Conservation (phyloP, 179 eudicot genomes). For the Vitellaria paradoxa region DNA sequence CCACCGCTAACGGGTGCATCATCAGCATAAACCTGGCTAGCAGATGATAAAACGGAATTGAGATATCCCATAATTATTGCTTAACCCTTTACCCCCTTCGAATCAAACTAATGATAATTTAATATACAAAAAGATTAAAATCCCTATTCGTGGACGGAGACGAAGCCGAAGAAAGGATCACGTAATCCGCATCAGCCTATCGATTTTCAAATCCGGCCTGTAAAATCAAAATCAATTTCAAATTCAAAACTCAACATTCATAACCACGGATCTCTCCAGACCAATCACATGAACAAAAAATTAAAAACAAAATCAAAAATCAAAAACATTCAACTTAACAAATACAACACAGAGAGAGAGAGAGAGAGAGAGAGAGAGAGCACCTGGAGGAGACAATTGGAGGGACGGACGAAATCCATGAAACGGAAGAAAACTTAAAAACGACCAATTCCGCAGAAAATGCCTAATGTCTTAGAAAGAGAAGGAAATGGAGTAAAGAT, state of each 20-base stretch:
- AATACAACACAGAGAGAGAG: too few species aligned
- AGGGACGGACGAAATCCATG: not conserved
- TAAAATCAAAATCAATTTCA: not conserved
- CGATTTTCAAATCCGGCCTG: constrained; percentile 12
- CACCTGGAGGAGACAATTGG: not conserved
- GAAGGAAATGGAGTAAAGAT: not conserved
- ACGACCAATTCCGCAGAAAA: too few species aligned
- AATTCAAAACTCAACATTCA: not conserved
- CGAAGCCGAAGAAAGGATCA: not conserved
- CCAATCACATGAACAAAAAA: not conserved
- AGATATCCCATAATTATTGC: constrained; percentile 23
- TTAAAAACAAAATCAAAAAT: not conserved
- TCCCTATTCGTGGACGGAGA: not conserved
- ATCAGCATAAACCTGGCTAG: constrained; percentile 12
- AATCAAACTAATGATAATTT: not conserved
- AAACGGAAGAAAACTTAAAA: not conserved
- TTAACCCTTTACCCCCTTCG: not conserved
- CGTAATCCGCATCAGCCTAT: not conserved
- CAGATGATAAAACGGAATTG: constrained; percentile 20
- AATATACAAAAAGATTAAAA: not conserved
- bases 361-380: not conserved
- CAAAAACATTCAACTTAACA: not conserved
- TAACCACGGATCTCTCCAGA: not conserved
- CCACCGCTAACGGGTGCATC: constrained; percentile 28
- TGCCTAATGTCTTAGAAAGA: too few species aligned